phyloP scores from a whole-genome alignment of 129 eudicot species.

The Rutidosis leptorrhynchoides region DNA sequence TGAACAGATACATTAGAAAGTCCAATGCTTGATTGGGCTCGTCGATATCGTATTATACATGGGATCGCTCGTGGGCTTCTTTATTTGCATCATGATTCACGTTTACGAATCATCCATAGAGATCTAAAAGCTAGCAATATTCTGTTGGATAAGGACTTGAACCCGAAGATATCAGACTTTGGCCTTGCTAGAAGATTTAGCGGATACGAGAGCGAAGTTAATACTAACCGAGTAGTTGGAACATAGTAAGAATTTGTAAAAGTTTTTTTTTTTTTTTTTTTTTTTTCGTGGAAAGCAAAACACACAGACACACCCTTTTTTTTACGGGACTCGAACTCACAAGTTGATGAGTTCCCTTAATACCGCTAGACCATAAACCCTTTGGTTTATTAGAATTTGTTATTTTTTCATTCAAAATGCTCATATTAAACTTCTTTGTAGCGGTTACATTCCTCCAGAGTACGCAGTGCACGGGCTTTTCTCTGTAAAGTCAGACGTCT shows the following conservation, averaged over 20 bases:
- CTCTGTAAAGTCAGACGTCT: conserved; percentile 38
- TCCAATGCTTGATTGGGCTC: conserved; percentile 28
- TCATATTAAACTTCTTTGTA: conserved; percentile 15
- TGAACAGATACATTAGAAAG: conserved; percentile 8
- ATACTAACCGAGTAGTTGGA: conserved; percentile 33
- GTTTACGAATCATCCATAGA: conserved; percentile 32
- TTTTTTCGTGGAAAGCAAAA: too few species aligned
- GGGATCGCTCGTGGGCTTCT: conserved; percentile 40
- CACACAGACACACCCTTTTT: too few species aligned
- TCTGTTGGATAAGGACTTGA: conserved; percentile 32
- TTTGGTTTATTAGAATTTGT: too few species aligned
- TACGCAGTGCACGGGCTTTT: conserved; percentile 34
- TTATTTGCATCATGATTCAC: conserved; percentile 40
- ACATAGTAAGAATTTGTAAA: conserved; percentile 31
- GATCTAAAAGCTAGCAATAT: conserved; percentile 36
- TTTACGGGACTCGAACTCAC: too few species aligned
- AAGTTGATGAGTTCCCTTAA: too few species aligned
- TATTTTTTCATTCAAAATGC: conserved; percentile 2
- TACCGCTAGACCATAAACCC: too few species aligned
- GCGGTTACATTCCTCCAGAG: conserved; percentile 44
- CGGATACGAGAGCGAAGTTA: conserved; percentile 20
- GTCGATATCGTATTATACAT: conserved; percentile 25
- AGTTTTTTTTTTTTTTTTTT: too few species aligned
- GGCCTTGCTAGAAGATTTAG: conserved; percentile 37
- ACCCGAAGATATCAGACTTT: conserved; percentile 36